phyloP scores from a whole-genome alignment of 2,329 filamentous ascomycete species.

The Aspergillus pseudoterreus region DNA sequence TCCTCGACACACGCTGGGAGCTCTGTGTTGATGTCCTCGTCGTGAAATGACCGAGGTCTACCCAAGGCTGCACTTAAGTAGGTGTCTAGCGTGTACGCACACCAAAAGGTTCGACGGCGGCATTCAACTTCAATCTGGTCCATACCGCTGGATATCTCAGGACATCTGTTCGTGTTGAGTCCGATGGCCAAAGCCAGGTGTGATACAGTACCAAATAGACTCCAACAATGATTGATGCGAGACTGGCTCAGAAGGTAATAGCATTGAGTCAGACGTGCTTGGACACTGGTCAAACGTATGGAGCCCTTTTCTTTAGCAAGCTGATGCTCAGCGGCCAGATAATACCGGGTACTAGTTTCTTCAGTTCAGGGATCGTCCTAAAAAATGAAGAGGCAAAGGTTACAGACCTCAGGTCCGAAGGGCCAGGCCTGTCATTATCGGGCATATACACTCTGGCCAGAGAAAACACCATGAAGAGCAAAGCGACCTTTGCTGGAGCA shows the following conservation, averaged over 20 bases:
- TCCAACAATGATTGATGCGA: conserved; percentile 48
- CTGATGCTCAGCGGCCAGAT: conserved; percentile 25
- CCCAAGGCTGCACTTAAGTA: conserved; percentile 19
- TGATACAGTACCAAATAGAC: conserved; percentile 41
- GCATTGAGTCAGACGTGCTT: conserved; percentile 42
- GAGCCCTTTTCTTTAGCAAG: conserved; percentile 39
- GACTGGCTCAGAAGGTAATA: conserved; percentile 45
- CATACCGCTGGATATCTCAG: conserved; percentile 7
- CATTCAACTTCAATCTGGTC: conserved; percentile 14
- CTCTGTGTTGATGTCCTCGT: conserved; percentile 19
- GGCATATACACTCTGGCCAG: conserved; percentile 3
- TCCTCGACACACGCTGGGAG: conserved; percentile 14
- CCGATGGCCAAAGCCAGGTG: conserved; percentile 33
- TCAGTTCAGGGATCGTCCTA: neutral
- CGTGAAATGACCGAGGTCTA: conserved; percentile 18
- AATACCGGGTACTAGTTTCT: conserved; percentile 1
- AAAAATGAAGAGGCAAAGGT: too few relatives aligned
- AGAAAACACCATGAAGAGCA: conserved; percentile 9
- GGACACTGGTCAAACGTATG: conserved; percentile 38
- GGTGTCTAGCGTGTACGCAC: conserved; percentile 18
- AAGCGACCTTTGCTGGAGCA: conserved; percentile 30
- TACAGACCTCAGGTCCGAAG: neutral
- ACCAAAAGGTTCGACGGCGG: conserved; percentile 18
- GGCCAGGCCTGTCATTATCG: conserved; percentile 2
- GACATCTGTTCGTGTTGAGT: conserved; percentile 12